A percentile compares a stretch with the other conserved stretches of the same genome.
phyloP scores from a whole-genome alignment of 2,329 filamentous ascomycete species.

The Aspergillus niger region DNA sequence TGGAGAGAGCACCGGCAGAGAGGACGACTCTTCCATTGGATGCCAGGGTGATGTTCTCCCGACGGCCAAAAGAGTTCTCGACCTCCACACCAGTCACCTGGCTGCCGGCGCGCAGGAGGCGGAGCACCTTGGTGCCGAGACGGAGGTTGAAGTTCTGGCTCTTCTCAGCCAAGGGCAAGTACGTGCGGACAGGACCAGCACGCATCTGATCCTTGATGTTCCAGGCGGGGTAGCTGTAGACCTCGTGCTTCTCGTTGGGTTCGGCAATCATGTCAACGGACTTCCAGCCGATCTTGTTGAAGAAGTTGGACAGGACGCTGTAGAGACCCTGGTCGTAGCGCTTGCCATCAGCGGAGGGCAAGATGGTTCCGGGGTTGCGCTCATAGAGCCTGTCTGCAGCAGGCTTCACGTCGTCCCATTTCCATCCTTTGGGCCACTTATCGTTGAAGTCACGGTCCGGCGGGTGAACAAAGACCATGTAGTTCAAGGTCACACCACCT shows the following conservation, averaged over 20 bases:
- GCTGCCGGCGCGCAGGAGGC: conserved; percentile 65
- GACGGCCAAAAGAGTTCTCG: conserved; percentile 28
- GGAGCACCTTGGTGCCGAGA: conserved; percentile 66
- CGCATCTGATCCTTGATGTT: conserved; percentile 69
- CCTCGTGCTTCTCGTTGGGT: conserved; percentile 66
- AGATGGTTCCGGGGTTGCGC: conserved; percentile 69
- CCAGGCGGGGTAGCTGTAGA: conserved; percentile 65
- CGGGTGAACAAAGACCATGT: conserved; percentile 41
- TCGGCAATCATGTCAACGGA: conserved; percentile 61
- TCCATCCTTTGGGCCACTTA: conserved; percentile 73
- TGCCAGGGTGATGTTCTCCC: conserved; percentile 64
- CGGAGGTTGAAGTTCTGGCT: conserved; percentile 68
- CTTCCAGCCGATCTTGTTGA: conserved; percentile 63
- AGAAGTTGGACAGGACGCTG: conserved; percentile 61
- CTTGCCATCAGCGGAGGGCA: conserved; percentile 66
- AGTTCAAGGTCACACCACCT: conserved; percentile 33
- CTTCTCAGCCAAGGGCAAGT: conserved; percentile 63
- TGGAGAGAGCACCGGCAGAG: conserved; percentile 69
- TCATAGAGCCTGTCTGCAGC: conserved; percentile 65
- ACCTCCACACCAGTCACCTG: conserved; percentile 58
- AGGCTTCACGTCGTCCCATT: conserved; percentile 61
- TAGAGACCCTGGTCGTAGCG: conserved; percentile 69
- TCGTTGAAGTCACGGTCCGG: conserved; percentile 68
- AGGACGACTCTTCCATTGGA: conserved; percentile 66
- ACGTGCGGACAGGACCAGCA: conserved; percentile 70